A percentile compares a stretch with the other conserved stretches of the same genome.
Evolutionary conservation across 208 protist genomes (phyloP).

Genomic region (Acanthamoeba triangularis): DNA sequence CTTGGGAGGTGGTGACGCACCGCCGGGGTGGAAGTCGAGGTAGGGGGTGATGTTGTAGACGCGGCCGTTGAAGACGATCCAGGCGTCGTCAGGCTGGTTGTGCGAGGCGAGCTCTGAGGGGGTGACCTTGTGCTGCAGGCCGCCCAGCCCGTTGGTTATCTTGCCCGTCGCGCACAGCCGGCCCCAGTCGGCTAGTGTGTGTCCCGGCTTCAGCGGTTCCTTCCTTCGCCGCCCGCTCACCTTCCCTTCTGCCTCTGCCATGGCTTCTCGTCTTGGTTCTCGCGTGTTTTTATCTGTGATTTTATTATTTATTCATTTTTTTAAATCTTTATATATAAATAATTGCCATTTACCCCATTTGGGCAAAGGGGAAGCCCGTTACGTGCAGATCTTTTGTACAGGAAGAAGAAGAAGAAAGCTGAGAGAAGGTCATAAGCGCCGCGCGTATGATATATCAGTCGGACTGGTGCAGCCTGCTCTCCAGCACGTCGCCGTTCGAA

Average conservation of each 20-base stretch:
- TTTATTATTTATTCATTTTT: too few species aligned
- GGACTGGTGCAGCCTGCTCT: not conserved
- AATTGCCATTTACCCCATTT: too few species aligned
- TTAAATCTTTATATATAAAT: too few species aligned
- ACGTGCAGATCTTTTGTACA: not conserved
- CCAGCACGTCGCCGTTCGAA: not conserved
- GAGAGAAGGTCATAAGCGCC: too few species aligned
- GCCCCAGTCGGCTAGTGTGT: conserved; percentile 47
- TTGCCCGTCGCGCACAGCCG: conserved; percentile 7
- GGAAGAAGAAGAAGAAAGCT: too few species aligned
- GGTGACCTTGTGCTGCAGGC: conserved; percentile 39
- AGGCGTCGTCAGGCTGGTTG: conserved; percentile 26
- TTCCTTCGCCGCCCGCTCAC: conserved; percentile 31
- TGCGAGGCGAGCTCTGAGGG: conserved; percentile 4
- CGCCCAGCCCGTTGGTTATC: conserved; percentile 26
- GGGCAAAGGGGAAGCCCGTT: too few species aligned
- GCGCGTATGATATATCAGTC: not conserved
- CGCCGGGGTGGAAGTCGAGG: conserved; percentile 62
- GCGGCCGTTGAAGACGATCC: conserved; percentile 46
- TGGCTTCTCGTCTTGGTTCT: not conserved
- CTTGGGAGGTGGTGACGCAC: not conserved
- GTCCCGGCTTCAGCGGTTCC: conserved; percentile 27
- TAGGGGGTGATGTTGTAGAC: conserved; percentile 67
- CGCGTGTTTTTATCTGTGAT: too few species aligned
- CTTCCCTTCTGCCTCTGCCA: not conserved